phyloP scores from a whole-genome alignment of 2,329 filamentous ascomycete species.

The Penicillium fuscoglaucum region DNA sequence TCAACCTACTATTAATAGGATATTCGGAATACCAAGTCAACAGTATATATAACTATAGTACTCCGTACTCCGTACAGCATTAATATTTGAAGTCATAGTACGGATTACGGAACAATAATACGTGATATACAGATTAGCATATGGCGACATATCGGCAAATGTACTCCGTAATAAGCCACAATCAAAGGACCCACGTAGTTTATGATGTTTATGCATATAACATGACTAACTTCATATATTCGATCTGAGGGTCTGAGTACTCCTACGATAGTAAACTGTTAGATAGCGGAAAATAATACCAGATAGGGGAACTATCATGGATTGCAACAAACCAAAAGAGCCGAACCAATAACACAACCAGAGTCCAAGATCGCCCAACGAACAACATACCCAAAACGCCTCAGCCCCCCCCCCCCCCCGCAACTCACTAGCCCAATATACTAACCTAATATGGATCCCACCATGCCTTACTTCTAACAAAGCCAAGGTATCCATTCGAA shows the following conservation, averaged over 20 bases:
- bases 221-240: not conserved
- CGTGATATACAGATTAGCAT: not conserved
- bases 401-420: not conserved
- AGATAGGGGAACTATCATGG: not conserved
- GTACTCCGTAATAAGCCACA: not conserved
- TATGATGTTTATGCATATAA: not conserved
- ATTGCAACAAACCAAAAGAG: not conserved
- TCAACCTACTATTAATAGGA: not conserved
- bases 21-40: not conserved
- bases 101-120: no score
- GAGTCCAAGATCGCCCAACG: not conserved
- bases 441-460: slow-evolving; percentile 3
- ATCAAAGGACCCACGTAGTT: not conserved
- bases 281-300: not conserved
- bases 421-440: slow-evolving; percentile 1
- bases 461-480: slow-evolving; percentile 4
- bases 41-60: not conserved
- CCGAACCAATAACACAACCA: not conserved
- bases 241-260: not conserved
- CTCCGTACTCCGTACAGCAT: not conserved
- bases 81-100: not conserved
- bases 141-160: not conserved
- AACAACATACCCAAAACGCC: not conserved
- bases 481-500: slow-evolving; percentile 1
- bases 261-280: not conserved